phyloP scores from a whole-genome alignment of 345 rosid species.

The Hypericum androsaemum region DNA sequence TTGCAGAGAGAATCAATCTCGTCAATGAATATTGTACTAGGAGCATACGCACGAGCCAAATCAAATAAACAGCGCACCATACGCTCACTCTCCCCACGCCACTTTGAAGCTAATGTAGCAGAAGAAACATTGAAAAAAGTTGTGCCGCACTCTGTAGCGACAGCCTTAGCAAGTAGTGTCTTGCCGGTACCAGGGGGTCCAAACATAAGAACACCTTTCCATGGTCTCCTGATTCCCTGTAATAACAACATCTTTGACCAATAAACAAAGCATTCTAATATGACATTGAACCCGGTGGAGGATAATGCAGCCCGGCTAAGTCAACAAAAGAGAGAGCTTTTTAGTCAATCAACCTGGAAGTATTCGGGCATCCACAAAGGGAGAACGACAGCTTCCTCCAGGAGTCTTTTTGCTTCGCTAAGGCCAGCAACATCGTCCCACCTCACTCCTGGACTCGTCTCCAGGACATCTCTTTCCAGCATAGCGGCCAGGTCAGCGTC shows the following conservation, averaged over 20 bases:
- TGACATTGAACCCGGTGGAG: no score
- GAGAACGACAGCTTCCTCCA: conserved; percentile 99
- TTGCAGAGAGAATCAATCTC: conserved; percentile 98
- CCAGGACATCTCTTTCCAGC: conserved; percentile 99
- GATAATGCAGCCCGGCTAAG: no score
- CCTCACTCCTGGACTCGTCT: conserved; percentile 89
- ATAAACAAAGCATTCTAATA: neutral
- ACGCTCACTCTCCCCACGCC: conserved; percentile 99
- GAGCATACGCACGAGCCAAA: conserved; percentile 92
- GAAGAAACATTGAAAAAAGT: conserved; percentile 96
- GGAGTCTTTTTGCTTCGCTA: conserved; percentile 93
- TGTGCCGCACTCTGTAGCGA: conserved; percentile 96
- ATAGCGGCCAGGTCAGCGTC: conserved; percentile 94
- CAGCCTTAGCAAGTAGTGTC: conserved; percentile 92
- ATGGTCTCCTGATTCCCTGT: conserved; percentile 98
- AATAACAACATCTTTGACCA: conserved; percentile 1
- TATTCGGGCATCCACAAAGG: conserved; percentile 99
- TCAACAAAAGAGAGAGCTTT: no score
- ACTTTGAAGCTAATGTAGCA: conserved; percentile 92
- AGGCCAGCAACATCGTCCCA: conserved; percentile 99
- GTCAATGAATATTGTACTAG: conserved; percentile 92
- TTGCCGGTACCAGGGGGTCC: conserved; percentile 99
- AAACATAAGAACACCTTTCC: conserved; percentile 99
- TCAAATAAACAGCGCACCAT: conserved; percentile 97
- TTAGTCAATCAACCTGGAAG: no score